Evolutionary conservation across 768 basidiomycete species (phyloP), one percentile per base, ranked within the genome.

Genomic region (Harrya chromipes): DNA sequence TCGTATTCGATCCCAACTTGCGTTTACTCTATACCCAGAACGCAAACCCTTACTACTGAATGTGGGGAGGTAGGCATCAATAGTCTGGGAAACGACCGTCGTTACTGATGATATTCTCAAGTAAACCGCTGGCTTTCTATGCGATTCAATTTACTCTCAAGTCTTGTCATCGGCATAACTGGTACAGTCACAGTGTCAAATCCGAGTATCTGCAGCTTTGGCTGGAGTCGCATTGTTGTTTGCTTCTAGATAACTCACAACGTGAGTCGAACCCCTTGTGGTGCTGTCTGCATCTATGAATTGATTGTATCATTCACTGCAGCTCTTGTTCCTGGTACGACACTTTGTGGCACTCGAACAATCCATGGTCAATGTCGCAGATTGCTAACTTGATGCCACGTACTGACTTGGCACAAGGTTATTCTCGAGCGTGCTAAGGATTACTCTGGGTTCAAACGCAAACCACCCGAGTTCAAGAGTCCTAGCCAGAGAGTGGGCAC

Each of bases 71-170:
- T 87, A 63, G 46, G 73, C 59, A 33, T n/a, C 17, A 9, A 19
- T 27, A 24, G 21, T 17, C 40, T 13, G 20, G 35, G 43, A 14
- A 38, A 41, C 2, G 20, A 19, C 12, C 23, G 35, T 55, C 34
- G 46, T 43, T 43, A 19, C 43, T 58, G 49, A 54, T 38, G 5
- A 36, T 23, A 27, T 52, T 53, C 23, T 43, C 4, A 53, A 89
- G 90, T 94, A 16, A 94, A 93, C 65, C 83, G 92, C 38, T 97
- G 94, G 94, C 74, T 94, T 40, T 87, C 87, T 26, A 81, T 85
- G 52, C 85, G 94, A 10, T 94, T 94, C 78, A 88, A 93, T 61
- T 62, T 94, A 23, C 72, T 93, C 19, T 90, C 88, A 4, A 74
- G 82, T 52, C 75, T 75, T 27, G 78, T 91, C 49, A 70, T 94